Evolutionary conservation across 1,284 basidiomycete genomes (phyloP), one percentile per base, ranked within the genome.

Genomic region (Ceratobasidium sp.): DNA sequence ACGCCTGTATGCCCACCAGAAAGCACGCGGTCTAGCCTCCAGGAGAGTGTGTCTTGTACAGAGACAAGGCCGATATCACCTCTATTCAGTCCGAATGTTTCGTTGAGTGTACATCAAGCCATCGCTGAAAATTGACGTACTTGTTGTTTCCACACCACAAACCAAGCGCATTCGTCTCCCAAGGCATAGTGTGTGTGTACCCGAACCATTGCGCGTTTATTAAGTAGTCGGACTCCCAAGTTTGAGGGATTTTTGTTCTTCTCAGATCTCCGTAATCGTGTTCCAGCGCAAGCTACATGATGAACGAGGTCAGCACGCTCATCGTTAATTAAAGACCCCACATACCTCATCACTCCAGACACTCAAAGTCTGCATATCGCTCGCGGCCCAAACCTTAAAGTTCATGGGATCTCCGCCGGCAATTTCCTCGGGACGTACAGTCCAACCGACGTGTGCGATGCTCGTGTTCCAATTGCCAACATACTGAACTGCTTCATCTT

Each of bases 291-390:
- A 89, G 81, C 88, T 90, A 61, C 10, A 43, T 5, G 55, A 32
- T 53, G 32, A 72, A 21, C 41, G 41, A 32, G 43, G 48, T 41
- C 32, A 34, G 30, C 8, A 55, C 18, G 34, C 53, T 34, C 32
- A n/a, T 32, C 10, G 59, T 46, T 65, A 6, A 39, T 39, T 39
- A 39, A 71, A 36, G 73, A 30, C 62, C 36, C 0, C 32, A n/a
- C 80, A 39, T 74, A 90, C 91, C 81, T 93, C 89, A 45, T 80
- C 80, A 12, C 87, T 86, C 92, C 92, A 93, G 23, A 85, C 83
- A 75, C 90, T 89, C 76, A 92, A 89, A 0, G 92, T 93, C 79
- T 93, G 92, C 92, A 93, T 93, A 79, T 93, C 92, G 74, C 90
- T 92, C 1, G 85, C 84, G 23, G 89, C 88, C 92, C 92, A 93